A percentile compares a stretch with the other conserved stretches of the same genome.
Evolutionary conservation across 2,329 filamentous ascomycete genomes (phyloP).

Genomic region (Xylaria sp.): DNA sequence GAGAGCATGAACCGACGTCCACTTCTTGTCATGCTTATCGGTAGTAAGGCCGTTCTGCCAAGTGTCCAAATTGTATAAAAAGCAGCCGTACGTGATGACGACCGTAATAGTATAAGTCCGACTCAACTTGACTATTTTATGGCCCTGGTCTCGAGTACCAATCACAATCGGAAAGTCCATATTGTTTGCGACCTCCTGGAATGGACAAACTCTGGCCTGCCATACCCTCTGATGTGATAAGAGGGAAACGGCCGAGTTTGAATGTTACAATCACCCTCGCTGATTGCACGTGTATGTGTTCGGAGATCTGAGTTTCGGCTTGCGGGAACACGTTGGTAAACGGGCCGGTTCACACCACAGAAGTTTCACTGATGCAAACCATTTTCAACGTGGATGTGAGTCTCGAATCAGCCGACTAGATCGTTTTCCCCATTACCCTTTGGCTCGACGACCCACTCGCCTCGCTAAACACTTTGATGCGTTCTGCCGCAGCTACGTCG

Average conservation of each 20-base stretch:
- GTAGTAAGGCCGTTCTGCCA: no score
- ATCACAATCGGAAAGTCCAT: not conserved
- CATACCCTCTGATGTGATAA: not conserved
- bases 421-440: constrained; percentile 10
- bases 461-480: constrained; percentile 22
- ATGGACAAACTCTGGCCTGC: not conserved
- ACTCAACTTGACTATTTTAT: not conserved
- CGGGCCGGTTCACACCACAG: constrained; percentile 11
- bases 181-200: not conserved
- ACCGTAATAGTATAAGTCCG: not conserved
- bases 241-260: not conserved
- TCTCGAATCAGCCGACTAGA: constrained; percentile 14
- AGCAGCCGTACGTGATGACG: not conserved
- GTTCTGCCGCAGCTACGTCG: constrained; percentile 34
- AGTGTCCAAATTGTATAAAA: no score
- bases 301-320: constrained; percentile 8
- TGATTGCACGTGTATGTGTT: not conserved
- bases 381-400: constrained; percentile 15
- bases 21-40: not conserved
- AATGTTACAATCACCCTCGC: constrained; percentile 13
- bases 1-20: constrained; percentile 17
- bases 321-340: constrained; percentile 24
- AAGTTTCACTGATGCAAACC: constrained; percentile 18
- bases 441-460: constrained; percentile 27
- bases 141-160: not conserved